Evolutionary conservation across 177 flowering plant genomes (phyloP).

Genomic region (Vitis hybrid): DNA sequence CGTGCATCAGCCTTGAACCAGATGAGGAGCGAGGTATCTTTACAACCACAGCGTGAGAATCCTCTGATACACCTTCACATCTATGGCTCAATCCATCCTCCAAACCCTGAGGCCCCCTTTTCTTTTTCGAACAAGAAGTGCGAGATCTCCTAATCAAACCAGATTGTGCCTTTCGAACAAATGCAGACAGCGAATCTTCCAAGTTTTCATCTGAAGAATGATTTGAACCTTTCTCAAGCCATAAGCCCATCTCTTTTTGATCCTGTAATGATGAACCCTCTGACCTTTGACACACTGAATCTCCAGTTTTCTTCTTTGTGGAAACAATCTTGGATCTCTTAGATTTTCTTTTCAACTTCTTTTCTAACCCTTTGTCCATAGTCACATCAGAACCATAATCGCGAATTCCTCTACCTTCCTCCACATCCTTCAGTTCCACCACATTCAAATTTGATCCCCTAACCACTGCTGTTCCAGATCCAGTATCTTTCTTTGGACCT

Average conservation of each 20-base stretch:
- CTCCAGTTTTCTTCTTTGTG: slow-evolving; percentile 5
- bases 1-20: slow-evolving; percentile 6
- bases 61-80: slow-evolving; percentile 20
- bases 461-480: slow-evolving; percentile 20
- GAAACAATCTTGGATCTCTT: slow-evolving; percentile 26
- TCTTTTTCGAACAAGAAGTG: slow-evolving; percentile 24
- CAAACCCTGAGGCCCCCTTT: slow-evolving; percentile 15
- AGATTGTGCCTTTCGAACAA: slow-evolving; percentile 44
- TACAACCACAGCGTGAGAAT: background rate
- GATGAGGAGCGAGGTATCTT: slow-evolving; percentile 14
- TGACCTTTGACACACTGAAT: slow-evolving; percentile 13
- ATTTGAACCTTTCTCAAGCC: slow-evolving; percentile 15
- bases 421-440: slow-evolving; percentile 15
- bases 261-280: slow-evolving; percentile 9
- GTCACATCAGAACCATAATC: slow-evolving; percentile 25
- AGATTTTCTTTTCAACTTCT: slow-evolving; percentile 19
- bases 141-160: slow-evolving; percentile 31
- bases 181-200: slow-evolving; percentile 42
- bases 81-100: slow-evolving; percentile 23
- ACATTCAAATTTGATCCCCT: slow-evolving; percentile 12
- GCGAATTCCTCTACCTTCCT: slow-evolving; percentile 16
- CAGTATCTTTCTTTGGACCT: slow-evolving; percentile 62
- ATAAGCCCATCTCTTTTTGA: slow-evolving; percentile 18
- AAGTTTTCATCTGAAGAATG: slow-evolving; percentile 25
- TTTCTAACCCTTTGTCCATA: slow-evolving; percentile 15